Percentiles rank a stretch among this genome's conserved stretches.
Conservation (phyloP, 129 eudicot species). For the Escallonia rubra region DNA sequence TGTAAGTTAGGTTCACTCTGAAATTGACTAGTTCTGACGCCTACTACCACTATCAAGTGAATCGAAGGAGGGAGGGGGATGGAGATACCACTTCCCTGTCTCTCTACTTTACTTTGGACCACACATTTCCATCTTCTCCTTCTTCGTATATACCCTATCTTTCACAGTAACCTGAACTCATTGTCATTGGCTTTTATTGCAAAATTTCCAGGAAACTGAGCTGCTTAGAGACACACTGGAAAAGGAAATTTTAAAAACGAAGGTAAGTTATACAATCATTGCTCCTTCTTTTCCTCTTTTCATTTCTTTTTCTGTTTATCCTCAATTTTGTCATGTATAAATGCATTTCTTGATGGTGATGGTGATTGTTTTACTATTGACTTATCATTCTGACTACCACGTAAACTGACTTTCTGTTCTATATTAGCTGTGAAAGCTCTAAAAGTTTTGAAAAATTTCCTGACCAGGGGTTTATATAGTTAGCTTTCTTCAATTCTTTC, state of each 20-base stretch:
- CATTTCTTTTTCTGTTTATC: not conserved
- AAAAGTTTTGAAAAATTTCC: not conserved
- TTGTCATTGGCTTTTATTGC: slow-evolving; percentile 2
- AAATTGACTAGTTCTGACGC: not conserved
- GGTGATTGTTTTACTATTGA: not conserved
- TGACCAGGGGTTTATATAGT: not conserved
- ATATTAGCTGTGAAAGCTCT: not conserved
- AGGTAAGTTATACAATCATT: slow-evolving; percentile 34
- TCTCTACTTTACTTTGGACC: not conserved
- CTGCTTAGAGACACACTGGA: slow-evolving; percentile 51
- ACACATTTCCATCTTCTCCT: not conserved
- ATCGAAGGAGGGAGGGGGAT: not conserved
- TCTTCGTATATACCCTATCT: not conserved
- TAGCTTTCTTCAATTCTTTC: too few species aligned
- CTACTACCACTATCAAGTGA: not conserved
- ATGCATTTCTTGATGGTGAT: not conserved
- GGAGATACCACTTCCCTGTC: not conserved
- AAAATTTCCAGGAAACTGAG: slow-evolving; percentile 50
- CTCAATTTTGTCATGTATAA: slow-evolving; percentile 1
- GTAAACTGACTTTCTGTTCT: not conserved
- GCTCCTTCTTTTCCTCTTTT: not conserved
- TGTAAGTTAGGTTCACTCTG: not conserved
- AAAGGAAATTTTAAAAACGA: slow-evolving; percentile 44
- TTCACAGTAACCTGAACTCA: slow-evolving; percentile 6
- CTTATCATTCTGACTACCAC: not conserved